Base-by-base conservation (phyloP, 345 rosid genomes). In the Salix exigua region DNA sequence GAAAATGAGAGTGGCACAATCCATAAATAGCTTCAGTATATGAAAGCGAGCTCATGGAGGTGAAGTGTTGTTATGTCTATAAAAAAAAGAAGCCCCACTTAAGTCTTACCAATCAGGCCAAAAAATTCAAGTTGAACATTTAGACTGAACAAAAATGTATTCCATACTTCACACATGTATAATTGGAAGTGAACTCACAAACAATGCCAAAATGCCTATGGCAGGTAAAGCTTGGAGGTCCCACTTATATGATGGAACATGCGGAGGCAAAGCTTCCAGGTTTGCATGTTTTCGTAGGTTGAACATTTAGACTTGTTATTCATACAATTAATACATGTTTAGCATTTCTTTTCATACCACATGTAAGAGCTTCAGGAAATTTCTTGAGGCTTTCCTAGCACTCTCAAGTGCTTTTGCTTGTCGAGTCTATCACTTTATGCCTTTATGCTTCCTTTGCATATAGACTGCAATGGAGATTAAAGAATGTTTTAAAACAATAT, bases 111-210 rank as follows among this genome's bases (percentile, higher is more conserved):
- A 71, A 55, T 80, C 85, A 91, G n/a, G 97, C 91, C 77, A 96
- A 97, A 75, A 96, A 93, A 72, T 96, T 96, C 81, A 80, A 88
- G 82, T 98, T 76, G n/a, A n/a, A n/a, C n/a, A n/a, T n/a, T n/a
- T n/a, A n/a, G n/a, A n/a, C n/a, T 2, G 90, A 91, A 81, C 99
- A 96, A 81, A 96, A 94, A n/a, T 93, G 91, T 84, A 87, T 86
- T 61, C 97, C 99, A 75, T 98, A 94, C 73, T 86, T 86, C 33
- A 84, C 91, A 48, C 98, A 94, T 16, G 90, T 94, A 78, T 94
- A 96, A 38, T 66, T 79, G 67, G 93, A 91, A 46, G 87, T 80
- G 80, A 86, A 93, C 1, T 94, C 97, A 75, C 95, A 96, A 74
- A 96, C 97, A 0, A 89, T 82, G 83, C 97, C 91, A 83, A 91